Base-by-base conservation (phyloP, 495 filamentous ascomycete species). In the Pseudoneurospora amorphoporcata region DNA sequence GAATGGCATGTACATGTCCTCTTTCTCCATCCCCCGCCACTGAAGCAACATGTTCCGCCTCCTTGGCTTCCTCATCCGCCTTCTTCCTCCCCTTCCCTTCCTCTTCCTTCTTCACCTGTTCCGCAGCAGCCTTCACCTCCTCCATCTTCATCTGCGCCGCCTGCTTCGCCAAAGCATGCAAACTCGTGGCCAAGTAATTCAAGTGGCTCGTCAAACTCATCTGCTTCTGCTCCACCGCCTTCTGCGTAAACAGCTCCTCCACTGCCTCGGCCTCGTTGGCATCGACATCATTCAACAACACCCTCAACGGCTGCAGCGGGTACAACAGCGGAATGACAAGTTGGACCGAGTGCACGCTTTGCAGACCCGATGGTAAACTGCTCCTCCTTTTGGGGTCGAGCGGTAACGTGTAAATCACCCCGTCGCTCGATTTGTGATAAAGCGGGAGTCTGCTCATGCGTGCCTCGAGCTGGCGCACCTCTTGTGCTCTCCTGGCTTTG, bases 121-220 rank as follows among this genome's bases (percentile, higher is more conserved):
- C 38, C 3, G 41, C 39, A 14, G 17, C 39, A 16, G 65, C 23
- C 4, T 43, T 29, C 29, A 17, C 43, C 68, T 75, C 58, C 2
- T 74, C 9, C 68, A 72, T 42, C 14, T 71, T 70, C 35, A 75
- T 69, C 14, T 35, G 53, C 6, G 53, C 23, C 2, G 76, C 78
- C 53, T 83, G 86, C 74, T 88, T 90, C 6, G 90, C 91, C 77
- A 96, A 83, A 1, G 82, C 78, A 74, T 92, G 88, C 77, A 96
- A 87, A 74, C 94, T 93, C 78, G 91, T 90, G 1, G 88, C 85
- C 58, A 97, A 80, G 72, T 91, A 92, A 77, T 97, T 97, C 75
- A 96, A 76, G 69, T 92, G 90, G 43, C 87, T 91, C 79, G 92
- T 90, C 75, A 97, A 75, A 10, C 87, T 89, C 81, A 89, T 81